Percentiles rank a stretch among this genome's conserved stretches.
Conservation (phyloP, 108 stramenopile species). For the Nitzschia sp. region DNA sequence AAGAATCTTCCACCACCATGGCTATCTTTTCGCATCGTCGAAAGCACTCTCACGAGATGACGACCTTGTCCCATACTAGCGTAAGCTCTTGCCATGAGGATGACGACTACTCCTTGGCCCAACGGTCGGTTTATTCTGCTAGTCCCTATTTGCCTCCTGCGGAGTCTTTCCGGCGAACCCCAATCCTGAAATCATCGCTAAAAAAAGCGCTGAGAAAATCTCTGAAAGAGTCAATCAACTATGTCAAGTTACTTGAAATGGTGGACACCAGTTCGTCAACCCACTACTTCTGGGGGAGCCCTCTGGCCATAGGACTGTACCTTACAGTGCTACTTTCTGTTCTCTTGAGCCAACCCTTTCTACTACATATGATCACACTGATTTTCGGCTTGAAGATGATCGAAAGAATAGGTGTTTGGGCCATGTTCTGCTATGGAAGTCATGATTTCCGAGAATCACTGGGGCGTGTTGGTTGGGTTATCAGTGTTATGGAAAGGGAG, state of each 20-base stretch:
- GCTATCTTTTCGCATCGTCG: too few species aligned
- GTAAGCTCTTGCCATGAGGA: too few species aligned
- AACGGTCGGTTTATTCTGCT: too few species aligned
- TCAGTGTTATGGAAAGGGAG: neutral
- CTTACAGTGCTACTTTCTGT: neutral
- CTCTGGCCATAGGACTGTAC: neutral
- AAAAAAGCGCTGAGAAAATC: neutral
- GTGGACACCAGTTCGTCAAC: neutral
- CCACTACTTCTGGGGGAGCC: slow-evolving; percentile 10
- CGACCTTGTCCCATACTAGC: too few species aligned
- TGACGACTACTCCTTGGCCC: too few species aligned
- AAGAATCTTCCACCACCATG: too few species aligned
- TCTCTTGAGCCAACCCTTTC: neutral
- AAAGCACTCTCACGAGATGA: too few species aligned
- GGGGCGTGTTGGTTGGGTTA: neutral
- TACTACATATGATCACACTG: slow-evolving; percentile 10
- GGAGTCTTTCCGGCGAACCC: too few species aligned
- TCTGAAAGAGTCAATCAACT: neutral
- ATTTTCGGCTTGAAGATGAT: neutral
- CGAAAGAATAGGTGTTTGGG: neutral
- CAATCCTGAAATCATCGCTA: neutral
- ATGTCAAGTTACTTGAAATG: neutral
- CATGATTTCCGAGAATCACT: neutral
- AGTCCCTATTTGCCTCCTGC: too few species aligned
- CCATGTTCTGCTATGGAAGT: neutral